Conservation (phyloP, 768 basidiomycete genomes). For the Collybiopsis confluens region DNA sequence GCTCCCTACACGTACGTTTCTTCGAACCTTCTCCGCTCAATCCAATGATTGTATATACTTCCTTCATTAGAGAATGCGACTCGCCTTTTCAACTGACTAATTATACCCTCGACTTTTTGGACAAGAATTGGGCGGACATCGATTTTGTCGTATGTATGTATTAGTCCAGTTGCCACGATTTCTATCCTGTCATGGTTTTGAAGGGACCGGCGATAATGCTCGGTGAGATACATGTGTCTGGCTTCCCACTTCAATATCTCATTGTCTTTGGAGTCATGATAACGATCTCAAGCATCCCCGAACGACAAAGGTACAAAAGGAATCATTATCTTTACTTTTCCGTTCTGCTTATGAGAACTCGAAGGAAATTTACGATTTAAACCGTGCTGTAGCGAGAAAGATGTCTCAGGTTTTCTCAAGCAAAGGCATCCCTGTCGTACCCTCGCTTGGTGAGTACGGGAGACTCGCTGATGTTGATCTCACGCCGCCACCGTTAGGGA, state of each 20-base stretch:
- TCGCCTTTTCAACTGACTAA: constrained; percentile 78
- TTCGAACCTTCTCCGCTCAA: not conserved
- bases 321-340: too few species aligned
- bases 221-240: not conserved
- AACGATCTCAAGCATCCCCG: constrained; percentile 80
- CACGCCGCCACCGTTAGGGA: constrained; percentile 43
- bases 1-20: constrained; percentile 62
- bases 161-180: too few species aligned
- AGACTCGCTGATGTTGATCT: not conserved
- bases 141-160: constrained; percentile 88
- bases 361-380: constrained; percentile 78
- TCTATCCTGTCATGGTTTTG: too few species aligned
- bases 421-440: constrained; percentile 73
- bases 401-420: constrained; percentile 73
- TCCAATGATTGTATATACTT: too few species aligned
- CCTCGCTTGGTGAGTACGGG: constrained; percentile 61
- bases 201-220: constrained; percentile 74
- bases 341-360: too few species aligned
- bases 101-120: constrained; percentile 75
- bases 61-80: constrained; percentile 65
- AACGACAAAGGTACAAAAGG: too few species aligned
- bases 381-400: constrained; percentile 54
- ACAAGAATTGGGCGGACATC: constrained; percentile 78
- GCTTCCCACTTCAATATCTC: not conserved
- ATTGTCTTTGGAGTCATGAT: not conserved